Evolutionary conservation across 2,329 filamentous ascomycete species (phyloP), one percentile per base, ranked within the genome.

Genomic region (Fusarium xyrophilum): DNA sequence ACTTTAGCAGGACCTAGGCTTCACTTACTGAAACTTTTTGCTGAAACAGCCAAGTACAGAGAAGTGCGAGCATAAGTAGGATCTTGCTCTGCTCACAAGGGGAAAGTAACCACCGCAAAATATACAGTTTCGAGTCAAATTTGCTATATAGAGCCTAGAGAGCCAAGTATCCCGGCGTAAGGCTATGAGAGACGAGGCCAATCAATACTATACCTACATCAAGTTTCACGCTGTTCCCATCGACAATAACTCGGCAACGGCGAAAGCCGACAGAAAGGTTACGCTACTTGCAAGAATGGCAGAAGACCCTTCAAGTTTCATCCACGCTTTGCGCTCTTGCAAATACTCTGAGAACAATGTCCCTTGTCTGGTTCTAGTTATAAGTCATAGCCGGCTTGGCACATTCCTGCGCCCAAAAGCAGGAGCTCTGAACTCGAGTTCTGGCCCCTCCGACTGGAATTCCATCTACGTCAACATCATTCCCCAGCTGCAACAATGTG

Each of bases 401-500:
- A 65, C 70, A 73, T 73, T 70, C 70, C 68, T 56, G 23, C 51
- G 51, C 27, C 35, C 42, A 47, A 28, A 58, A 54, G 53, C 44
- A 36, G 51, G 32, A 55, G 43, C 44, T 44, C 46, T 48, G 33
- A 60, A 59, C 56, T 46, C 56, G 39, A 69, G 33, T 70, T 73
- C 58, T 72, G 52, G 69, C 64, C 60, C 48, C 46, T 54, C 19
- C 4, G 43, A 59, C 52, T 62, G 48, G 50, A 60, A 69, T 71
- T 66, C 50, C 51, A 62, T 56, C 32, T 12, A 60, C 43, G 55
- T 43, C 39, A 48, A 44, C 44, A 39, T 32, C 56, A 56, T 56
- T 10, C 51, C 65, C n/a, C 27, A 55, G 46, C 52, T 43, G 39
- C 40, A 44, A 33, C 19, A 28, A 35, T 46, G 32, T 19, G 12